Evolutionary conservation across 1,284 basidiomycete species (phyloP), one percentile per base, ranked within the genome.

Genomic region (Bothia castanella): DNA sequence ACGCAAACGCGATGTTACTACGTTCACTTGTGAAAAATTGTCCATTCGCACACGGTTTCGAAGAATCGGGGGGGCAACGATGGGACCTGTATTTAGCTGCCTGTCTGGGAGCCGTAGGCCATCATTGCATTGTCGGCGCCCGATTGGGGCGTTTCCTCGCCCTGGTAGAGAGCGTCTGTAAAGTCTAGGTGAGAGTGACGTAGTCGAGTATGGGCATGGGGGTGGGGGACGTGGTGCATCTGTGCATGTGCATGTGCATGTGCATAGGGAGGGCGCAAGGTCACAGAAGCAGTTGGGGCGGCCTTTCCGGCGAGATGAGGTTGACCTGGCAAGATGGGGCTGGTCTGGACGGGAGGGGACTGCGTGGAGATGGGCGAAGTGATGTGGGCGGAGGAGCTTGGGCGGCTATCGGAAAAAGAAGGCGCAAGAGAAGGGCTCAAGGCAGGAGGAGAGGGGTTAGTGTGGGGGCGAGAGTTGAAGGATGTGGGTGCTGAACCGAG

Each of bases 181-280:
- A 75, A 72, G 59, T 75, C 75, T 47, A 80, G 53, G 55, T 72
- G 68, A 2, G 70, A 72, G 51, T 79, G 77, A 54, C 82, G 85
- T 56, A 85, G 82, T 27, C 83, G 75, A 0, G 84, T 80, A 58
- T 88, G 85, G 1, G 84, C 83, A 52, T 87, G 85, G 2, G 85
- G 84, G 57, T 87, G 85, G 1, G 85, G 83, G 42, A 87, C 83
- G 56, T 87, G 85, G 60, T 87, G 85, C 81, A 88, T 83, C 59
- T 77, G 74, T 46, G 70, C n/a, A n/a, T n/a, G n/a, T n/a, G n/a
- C n/a, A 59, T 16, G 68, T n/a, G n/a, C n/a, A n/a, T n/a, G 61
- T 13, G 74, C 59, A 58, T 83, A 85, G 12, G 82, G 77, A 16
- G 78, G 68, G 44, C 74, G 78, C 21, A 85, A 69, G 3, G 74